phyloP scores from a whole-genome alignment of 1,284 basidiomycete species.

The Chalciporus sp. region DNA sequence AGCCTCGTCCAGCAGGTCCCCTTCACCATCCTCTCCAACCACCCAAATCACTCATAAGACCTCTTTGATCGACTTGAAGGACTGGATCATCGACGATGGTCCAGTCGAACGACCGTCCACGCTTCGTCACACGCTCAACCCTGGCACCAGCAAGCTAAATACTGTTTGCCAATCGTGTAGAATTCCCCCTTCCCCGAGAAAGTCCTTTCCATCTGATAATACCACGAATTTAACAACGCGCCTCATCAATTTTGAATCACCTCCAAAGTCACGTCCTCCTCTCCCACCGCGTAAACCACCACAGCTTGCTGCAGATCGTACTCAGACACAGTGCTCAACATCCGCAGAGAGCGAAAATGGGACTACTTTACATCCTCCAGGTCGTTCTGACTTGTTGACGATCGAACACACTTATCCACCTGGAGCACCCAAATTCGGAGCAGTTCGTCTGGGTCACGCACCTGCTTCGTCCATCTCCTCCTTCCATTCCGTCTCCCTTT shows the following conservation, averaged over 20 bases:
- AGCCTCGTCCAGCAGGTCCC: slow-evolving; percentile 37
- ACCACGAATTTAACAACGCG: slow-evolving; percentile 35
- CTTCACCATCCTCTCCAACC: slow-evolving; percentile 59
- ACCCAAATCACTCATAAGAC: slow-evolving; percentile 56
- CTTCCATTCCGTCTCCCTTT: slow-evolving; percentile 79
- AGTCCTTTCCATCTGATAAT: background rate
- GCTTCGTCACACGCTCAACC: slow-evolving; percentile 17
- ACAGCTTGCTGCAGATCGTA: slow-evolving; percentile 43
- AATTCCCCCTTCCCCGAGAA: slow-evolving; percentile 25
- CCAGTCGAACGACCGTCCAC: slow-evolving; percentile 33
- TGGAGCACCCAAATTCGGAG: slow-evolving; percentile 38
- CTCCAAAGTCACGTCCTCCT: slow-evolving; percentile 48
- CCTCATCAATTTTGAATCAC: slow-evolving; percentile 59
- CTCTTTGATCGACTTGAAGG: slow-evolving; percentile 71
- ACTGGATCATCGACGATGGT: slow-evolving; percentile 74
- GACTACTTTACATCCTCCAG: slow-evolving; percentile 34
- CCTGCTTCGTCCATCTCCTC: slow-evolving; percentile 75
- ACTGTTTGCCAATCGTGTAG: slow-evolving; percentile 28
- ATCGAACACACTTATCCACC: slow-evolving; percentile 61
- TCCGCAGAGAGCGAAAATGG: slow-evolving; percentile 19
- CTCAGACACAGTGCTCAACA: slow-evolving; percentile 30
- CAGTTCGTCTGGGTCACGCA: slow-evolving; percentile 48
- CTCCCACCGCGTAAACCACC: slow-evolving; percentile 70
- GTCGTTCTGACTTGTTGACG: slow-evolving; percentile 46
- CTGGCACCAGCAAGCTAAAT: slow-evolving; percentile 25